Base-by-base conservation (phyloP, 2,329 filamentous ascomycete genomes). In the Akanthomyces dipterigenus region DNA sequence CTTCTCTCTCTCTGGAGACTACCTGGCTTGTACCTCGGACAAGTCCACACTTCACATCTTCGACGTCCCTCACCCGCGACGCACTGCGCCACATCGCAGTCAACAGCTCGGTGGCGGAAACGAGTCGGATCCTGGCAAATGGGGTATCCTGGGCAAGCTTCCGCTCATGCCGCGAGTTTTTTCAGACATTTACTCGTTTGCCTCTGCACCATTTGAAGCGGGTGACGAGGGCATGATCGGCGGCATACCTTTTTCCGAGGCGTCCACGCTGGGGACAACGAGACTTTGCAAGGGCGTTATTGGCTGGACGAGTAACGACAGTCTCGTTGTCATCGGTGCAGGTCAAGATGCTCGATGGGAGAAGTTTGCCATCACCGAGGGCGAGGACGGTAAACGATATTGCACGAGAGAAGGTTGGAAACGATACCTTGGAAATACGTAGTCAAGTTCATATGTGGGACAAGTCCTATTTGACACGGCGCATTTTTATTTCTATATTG, bases 41-140 rank as follows among this genome's bases (percentile, higher is more conserved):
- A 99, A 98, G 76, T 93, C 91, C 6, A 99, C 93, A 0, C 80
- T 99, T 12, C 95, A 99, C 74, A 83, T 99, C 42, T 99, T 97
- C 71, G 92, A 98, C 70, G 81, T 97, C 1, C 88, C 88, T 4
- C 82, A 83, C 63, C 77, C 79, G 9, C 78, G 77, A 55, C 77
- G 76, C 64, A 72, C 74, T 3, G 67, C 71, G 7, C 66, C 70
- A 34, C 70, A 69, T 48, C 70, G 70, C 63, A 71, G 69, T 62
- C 69, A 72, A 63, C 65, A 74, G 26, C 63, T 70, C 3, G 63
- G 67, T 6, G 55, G 68, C 3, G 69, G 68, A 5, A 65, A 65
- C 22, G 77, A 77, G 28, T 77, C 81, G 50, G 77, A 82, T 5
- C 82, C 82, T 54, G 87, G 89, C 45, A 93, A 93, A 78, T 96